Evolutionary conservation across 2,329 filamentous ascomycete genomes (phyloP).

Genomic region (Colletotrichum sp.): DNA sequence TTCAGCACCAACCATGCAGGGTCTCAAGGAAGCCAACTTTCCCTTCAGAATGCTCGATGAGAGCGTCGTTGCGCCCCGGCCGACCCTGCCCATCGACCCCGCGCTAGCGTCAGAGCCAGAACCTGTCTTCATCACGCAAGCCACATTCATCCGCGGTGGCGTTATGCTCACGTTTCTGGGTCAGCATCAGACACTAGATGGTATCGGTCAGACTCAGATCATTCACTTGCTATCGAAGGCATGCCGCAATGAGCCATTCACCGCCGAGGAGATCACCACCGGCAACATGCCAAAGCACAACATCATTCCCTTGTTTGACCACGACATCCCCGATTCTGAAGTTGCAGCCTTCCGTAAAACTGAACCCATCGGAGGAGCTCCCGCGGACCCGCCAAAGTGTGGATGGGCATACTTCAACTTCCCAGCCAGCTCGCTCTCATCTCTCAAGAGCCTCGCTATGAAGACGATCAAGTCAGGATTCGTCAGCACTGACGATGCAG

Average conservation of each 20-base stretch:
- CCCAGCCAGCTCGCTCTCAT: constrained; percentile 34
- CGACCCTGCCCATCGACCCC: constrained; percentile 6
- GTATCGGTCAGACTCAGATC: constrained; percentile 51
- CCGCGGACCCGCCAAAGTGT: neutral
- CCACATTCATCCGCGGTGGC: constrained; percentile 42
- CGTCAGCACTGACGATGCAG: constrained; percentile 59
- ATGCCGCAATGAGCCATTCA: constrained; percentile 49
- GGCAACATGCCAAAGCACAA: constrained; percentile 46
- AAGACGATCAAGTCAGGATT: constrained; percentile 32
- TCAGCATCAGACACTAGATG: constrained; percentile 57
- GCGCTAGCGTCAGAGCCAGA: neutral
- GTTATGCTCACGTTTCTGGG: constrained; percentile 53
- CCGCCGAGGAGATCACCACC: constrained; percentile 42
- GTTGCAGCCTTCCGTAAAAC: constrained; percentile 21
- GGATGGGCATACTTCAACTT: constrained; percentile 53
- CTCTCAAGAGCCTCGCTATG: constrained; percentile 45
- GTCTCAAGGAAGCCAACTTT: constrained; percentile 40
- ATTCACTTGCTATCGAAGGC: constrained; percentile 55
- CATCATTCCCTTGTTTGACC: constrained; percentile 44
- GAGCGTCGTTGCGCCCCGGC: constrained; percentile 34
- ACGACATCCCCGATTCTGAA: constrained; percentile 37
- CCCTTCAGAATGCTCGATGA: constrained; percentile 56
- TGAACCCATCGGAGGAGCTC: neutral
- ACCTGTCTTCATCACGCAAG: constrained; percentile 10
- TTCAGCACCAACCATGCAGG: constrained; percentile 40